Evolutionary conservation across 2,329 filamentous ascomycete species (phyloP).

Genomic region (Aspergillus melleus): DNA sequence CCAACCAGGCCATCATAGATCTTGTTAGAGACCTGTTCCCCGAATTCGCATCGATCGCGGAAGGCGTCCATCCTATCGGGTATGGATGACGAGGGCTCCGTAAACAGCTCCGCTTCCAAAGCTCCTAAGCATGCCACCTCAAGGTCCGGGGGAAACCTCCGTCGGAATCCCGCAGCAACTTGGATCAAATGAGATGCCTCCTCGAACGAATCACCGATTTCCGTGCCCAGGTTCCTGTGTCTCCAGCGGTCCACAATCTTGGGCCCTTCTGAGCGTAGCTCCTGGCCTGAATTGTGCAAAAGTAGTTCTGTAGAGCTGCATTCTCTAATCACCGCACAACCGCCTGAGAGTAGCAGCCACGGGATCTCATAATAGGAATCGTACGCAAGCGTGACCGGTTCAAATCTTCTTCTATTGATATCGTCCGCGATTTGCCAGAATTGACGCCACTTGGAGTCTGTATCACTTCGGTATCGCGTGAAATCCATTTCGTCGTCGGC

Average conservation of each 20-base stretch:
- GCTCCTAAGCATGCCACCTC: constrained; percentile 66
- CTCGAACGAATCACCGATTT: constrained; percentile 55
- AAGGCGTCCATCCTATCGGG: constrained; percentile 75
- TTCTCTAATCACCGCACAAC: constrained; percentile 73
- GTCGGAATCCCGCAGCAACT: constrained; percentile 69
- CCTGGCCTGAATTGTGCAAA: constrained; percentile 62
- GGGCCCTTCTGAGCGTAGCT: constrained; percentile 37
- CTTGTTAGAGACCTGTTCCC: constrained; percentile 77
- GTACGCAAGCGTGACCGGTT: constrained; percentile 74
- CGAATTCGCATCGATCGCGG: constrained; percentile 76
- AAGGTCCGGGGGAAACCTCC: constrained; percentile 69
- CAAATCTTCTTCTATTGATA: constrained; percentile 80
- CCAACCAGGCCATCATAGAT: constrained; percentile 70
- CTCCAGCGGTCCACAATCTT: constrained; percentile 44
- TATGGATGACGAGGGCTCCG: constrained; percentile 68
- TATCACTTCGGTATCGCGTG: constrained; percentile 69
- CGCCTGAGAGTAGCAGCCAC: constrained; percentile 83
- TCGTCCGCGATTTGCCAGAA: constrained; percentile 86
- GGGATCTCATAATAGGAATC: constrained; percentile 71
- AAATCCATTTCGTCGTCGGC: constrained; percentile 70
- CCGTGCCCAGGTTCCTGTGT: constrained; percentile 42
- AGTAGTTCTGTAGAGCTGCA: constrained; percentile 78
- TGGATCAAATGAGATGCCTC: constrained; percentile 64
- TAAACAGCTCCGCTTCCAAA: constrained; percentile 71
- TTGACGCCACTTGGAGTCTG: constrained; percentile 82